A percentile compares a stretch with the other conserved stretches of the same genome.
Conservation (phyloP, 352 stramenopile genomes). For the Pythium phragmitis region DNA sequence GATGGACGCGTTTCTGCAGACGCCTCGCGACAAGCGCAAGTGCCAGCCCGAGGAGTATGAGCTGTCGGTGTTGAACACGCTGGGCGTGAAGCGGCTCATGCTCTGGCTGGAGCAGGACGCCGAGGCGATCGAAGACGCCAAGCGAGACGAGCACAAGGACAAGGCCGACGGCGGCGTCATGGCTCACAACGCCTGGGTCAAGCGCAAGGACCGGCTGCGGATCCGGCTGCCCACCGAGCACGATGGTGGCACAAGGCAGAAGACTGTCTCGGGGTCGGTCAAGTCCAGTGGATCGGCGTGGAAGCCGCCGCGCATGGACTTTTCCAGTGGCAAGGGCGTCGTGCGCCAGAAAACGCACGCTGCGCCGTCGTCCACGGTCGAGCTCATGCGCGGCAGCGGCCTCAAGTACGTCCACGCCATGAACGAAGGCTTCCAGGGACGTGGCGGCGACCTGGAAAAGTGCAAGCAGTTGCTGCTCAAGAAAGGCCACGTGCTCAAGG, state of each 20-base stretch:
- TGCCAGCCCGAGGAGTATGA: slow-evolving; percentile 43
- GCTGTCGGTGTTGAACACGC: slow-evolving; percentile 50
- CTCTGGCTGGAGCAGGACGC: slow-evolving; percentile 75
- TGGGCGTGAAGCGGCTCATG: slow-evolving; percentile 73
- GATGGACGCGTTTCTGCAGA: slow-evolving; percentile 34
- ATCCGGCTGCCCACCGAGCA: slow-evolving; percentile 51
- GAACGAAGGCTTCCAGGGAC: slow-evolving; percentile 83
- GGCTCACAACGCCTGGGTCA: slow-evolving; percentile 76
- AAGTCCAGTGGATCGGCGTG: slow-evolving; percentile 21
- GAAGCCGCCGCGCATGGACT: slow-evolving; percentile 68
- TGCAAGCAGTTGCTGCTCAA: slow-evolving; percentile 72
- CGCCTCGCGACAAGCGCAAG: slow-evolving; percentile 28
- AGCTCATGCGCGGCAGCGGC: slow-evolving; percentile 71
- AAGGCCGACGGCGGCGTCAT: slow-evolving; percentile 72
- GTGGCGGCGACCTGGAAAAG: slow-evolving; percentile 82
- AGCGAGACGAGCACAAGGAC: slow-evolving; percentile 67
- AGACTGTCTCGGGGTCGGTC: too few species aligned
- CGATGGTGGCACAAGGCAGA: background rate
- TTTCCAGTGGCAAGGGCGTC: slow-evolving; percentile 61
- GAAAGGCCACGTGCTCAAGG: slow-evolving; percentile 70
- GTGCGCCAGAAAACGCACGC: slow-evolving; percentile 57
- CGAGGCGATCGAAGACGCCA: slow-evolving; percentile 64
- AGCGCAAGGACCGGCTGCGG: slow-evolving; percentile 75
- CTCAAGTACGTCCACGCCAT: slow-evolving; percentile 86
- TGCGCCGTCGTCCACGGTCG: slow-evolving; percentile 65